Conservation (phyloP, 2,329 filamentous ascomycete genomes). For the Bipolaris sorokiniana region DNA sequence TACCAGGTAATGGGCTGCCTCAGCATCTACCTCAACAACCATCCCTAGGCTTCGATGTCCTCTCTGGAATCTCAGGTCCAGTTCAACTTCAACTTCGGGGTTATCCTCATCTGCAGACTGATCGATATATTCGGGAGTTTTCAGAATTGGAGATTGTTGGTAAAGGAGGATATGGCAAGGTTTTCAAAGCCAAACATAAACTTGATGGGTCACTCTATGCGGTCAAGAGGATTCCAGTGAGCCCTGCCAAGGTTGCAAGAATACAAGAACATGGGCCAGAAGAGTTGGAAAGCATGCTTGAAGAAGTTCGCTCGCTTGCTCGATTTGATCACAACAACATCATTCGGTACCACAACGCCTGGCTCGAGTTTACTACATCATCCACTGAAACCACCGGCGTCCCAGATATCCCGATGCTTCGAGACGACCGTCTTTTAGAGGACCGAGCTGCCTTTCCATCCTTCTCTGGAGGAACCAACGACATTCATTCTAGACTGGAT, state of each 20-base stretch:
- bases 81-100: conserved; percentile 30
- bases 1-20: conserved; percentile 11
- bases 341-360: conserved; percentile 69
- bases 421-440: conserved; percentile 33
- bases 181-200: conserved; percentile 66
- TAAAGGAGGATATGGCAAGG: conserved; percentile 69
- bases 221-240: conserved; percentile 69
- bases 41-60: conserved; percentile 16
- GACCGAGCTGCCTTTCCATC: conserved; percentile 22
- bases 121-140: conserved; percentile 45
- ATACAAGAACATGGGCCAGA: conserved; percentile 59
- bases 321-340: conserved; percentile 69
- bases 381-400: conserved; percentile 16
- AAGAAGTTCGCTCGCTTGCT: conserved; percentile 67
- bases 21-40: conserved; percentile 19
- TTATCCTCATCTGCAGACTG: conserved; percentile 40
- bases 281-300: conserved; percentile 63
- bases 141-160: conserved; percentile 60
- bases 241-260: conserved; percentile 57
- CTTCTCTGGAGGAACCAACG: conserved; percentile 14
- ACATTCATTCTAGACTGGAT: conserved; percentile 22
- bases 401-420: conserved; percentile 18
- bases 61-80: conserved; percentile 25
- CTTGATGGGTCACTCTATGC: conserved; percentile 69
- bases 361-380: conserved; percentile 60